A percentile compares a stretch with the other conserved stretches of the same genome.
These are phyloP conservation scores for Pogostemon cablin DNA, from an alignment of 257 asterid genomes.

Conservation along the genomic window DNA sequence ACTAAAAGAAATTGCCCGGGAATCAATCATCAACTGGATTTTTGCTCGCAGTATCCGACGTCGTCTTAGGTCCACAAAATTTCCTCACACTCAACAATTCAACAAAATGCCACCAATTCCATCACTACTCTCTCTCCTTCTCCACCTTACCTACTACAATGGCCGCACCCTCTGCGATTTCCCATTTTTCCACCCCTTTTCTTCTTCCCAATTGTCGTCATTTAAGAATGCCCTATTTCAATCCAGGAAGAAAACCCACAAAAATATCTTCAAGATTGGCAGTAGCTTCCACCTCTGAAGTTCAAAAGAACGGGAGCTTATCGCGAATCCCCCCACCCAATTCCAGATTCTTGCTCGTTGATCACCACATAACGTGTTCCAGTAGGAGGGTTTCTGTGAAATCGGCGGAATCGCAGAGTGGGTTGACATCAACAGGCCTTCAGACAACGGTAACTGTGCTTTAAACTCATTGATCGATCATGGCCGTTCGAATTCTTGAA, in stretches of 20 bases:
- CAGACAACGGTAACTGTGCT: constrained; percentile 50
- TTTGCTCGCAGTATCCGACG: constrained; percentile 17
- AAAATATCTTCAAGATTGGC: constrained; percentile 31
- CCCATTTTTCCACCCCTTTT: constrained; percentile 38
- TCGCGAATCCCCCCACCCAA: constrained; percentile 27
- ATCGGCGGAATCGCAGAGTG: constrained; percentile 51
- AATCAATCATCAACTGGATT: constrained; percentile 18
- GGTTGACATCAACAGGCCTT: constrained; percentile 44
- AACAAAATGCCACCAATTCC: constrained; percentile 42
- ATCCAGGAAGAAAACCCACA: constrained; percentile 28
- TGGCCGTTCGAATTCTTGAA: neutral
- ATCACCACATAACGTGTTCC: constrained; percentile 31
- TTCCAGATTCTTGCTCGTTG: constrained; percentile 29
- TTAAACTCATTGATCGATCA: neutral
- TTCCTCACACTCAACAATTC: constrained; percentile 31
- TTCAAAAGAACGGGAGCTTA: constrained; percentile 14
- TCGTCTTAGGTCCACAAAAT: constrained; percentile 70
- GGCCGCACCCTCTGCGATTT: constrained; percentile 50
- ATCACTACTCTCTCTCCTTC: constrained; percentile 35
- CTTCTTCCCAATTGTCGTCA: constrained; percentile 42
- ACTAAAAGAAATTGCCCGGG: constrained; percentile 33
- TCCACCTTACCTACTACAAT: constrained; percentile 38
- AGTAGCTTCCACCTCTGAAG: constrained; percentile 31
- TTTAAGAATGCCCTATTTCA: constrained; percentile 28
- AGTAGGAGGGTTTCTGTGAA: constrained; percentile 42